Percentiles rank a stretch among this genome's conserved stretches.
Evolutionary conservation across 2,329 filamentous ascomycete species (phyloP).

Genomic region (Passalora sequoiae): DNA sequence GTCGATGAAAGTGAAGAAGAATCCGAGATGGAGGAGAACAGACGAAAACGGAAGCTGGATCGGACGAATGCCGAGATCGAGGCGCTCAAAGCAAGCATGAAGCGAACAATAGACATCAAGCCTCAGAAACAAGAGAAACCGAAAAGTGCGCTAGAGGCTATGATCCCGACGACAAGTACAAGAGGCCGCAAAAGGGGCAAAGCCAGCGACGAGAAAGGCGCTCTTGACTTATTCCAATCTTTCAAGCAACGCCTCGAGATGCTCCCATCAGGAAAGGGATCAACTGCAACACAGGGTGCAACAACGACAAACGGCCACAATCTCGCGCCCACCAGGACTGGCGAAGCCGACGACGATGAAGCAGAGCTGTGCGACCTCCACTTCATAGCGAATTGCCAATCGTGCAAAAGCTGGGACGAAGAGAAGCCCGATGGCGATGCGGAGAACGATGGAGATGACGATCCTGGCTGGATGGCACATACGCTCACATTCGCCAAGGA

Average conservation of each 20-base stretch:
- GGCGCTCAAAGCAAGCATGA: constrained; percentile 75
- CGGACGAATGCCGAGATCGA: constrained; percentile 75
- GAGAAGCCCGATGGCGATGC: constrained; percentile 54
- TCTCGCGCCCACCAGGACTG: constrained; percentile 2
- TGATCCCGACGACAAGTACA: constrained; percentile 68
- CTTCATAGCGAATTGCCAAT: constrained; percentile 93
- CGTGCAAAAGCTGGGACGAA: constrained; percentile 79
- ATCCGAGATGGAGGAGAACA: constrained; percentile 22
- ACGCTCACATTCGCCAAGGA: constrained; percentile 82
- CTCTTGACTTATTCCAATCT: constrained; percentile 66
- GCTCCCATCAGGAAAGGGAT: constrained; percentile 21
- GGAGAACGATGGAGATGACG: constrained; percentile 46
- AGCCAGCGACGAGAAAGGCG: constrained; percentile 49
- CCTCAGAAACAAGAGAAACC: constrained; percentile 50
- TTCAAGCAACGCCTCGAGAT: constrained; percentile 73
- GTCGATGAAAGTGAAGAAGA: constrained; percentile 16
- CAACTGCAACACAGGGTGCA: constrained; percentile 3
- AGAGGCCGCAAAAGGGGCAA: constrained; percentile 63
- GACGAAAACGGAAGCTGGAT: constrained; percentile 45
- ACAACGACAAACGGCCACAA: constrained; percentile 11
- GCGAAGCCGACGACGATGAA: constrained; percentile 51
- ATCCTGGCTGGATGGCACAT: constrained; percentile 78
- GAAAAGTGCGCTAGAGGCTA: constrained; percentile 63
- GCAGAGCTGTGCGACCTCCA: constrained; percentile 82
- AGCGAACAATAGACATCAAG: constrained; percentile 48